phyloP scores from a whole-genome alignment of 495 filamentous ascomycete genomes.

The Daldinia bambusicola region DNA sequence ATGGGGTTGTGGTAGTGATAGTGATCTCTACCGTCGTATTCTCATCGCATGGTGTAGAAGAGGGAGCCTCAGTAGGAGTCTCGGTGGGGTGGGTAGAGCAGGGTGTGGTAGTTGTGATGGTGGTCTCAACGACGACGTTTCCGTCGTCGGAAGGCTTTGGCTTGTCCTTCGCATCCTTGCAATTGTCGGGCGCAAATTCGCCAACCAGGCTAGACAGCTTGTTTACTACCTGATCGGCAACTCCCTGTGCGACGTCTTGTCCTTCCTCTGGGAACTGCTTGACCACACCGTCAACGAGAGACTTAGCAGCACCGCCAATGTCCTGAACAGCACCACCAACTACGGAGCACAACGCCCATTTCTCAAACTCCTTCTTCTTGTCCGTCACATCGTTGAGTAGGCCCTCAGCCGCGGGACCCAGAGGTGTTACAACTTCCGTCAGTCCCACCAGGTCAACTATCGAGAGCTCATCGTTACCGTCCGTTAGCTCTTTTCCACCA shows the following conservation, averaged over 20 bases:
- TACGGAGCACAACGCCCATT: slow-evolving; percentile 45
- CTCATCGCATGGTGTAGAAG: not conserved
- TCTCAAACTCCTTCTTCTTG: slow-evolving; percentile 52
- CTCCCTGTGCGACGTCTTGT: slow-evolving; percentile 41
- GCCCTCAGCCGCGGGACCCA: slow-evolving; percentile 47
- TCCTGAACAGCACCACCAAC: slow-evolving; percentile 46
- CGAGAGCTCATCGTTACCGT: slow-evolving; percentile 39
- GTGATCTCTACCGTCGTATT: not conserved
- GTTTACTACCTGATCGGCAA: slow-evolving; percentile 50
- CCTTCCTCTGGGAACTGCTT: slow-evolving; percentile 50
- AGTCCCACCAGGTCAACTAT: slow-evolving; percentile 50
- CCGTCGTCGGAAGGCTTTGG: not conserved
- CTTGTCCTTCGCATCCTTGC: slow-evolving; percentile 20
- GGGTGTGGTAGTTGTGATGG: slow-evolving; percentile 27
- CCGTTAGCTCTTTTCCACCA: slow-evolving; percentile 45
- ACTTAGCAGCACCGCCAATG: slow-evolving; percentile 49
- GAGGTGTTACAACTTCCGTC: slow-evolving; percentile 48
- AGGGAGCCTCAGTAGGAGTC: not conserved
- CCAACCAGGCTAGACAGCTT: slow-evolving; percentile 44
- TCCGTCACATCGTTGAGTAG: slow-evolving; percentile 48
- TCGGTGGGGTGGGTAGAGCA: slow-evolving; percentile 1
- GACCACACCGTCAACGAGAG: slow-evolving; percentile 49
- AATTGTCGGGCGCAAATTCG: slow-evolving; percentile 35
- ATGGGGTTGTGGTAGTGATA: slow-evolving; percentile 5
- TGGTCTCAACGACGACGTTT: slow-evolving; percentile 1